Evolutionary conservation across 2,329 filamentous ascomycete species (phyloP), one percentile per base, ranked within the genome.

Genomic region (Tolypocladium sp.): DNA sequence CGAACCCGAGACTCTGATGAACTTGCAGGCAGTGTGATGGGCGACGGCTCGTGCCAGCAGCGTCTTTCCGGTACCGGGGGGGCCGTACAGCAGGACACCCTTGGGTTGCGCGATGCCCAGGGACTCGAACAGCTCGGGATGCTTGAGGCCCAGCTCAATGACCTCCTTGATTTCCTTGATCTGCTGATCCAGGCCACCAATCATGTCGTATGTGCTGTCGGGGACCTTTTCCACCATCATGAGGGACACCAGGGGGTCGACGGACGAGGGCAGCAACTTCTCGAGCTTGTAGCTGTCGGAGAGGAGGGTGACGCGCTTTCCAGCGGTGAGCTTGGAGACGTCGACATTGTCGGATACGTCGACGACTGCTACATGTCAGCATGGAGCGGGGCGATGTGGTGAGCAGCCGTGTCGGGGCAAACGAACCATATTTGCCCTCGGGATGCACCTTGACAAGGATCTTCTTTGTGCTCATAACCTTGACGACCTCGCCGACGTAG

Each of bases 191-290:
- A 99, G 80, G 66, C 94, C 94, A 77, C 94, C 94, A 74, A 99
- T 99, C 94, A 99, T 99, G 79, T 99, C 94, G 81, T 99, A 99
- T 73, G 94, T 99, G 79, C 92, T 97, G 81, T 99, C 94, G 20
- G 94, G 94, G 20, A 99, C 94, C 82, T 99, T 99, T 74, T 99
- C 94, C 57, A 99, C 94, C 94, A 99, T 99, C 94, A 99, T 99
- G 73, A 99, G 90, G 41, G 94, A 99, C 59, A 99, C 94, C 60
- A 99, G 89, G 42, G 94, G 94, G 72, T 99, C 94, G 71, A 99
- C 94, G 25, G 94, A 99, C 58, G 94, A 97, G 25, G 94, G 94
- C 12, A 99, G 86, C 79, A 97, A 95, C 81, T 97, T 97, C 73
- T 97, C 94, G 69, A 99, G 88, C 78, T 97, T 97, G 83, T 99